Conservation (phyloP, 768 basidiomycete species). For the Leccinum disarticulatum region DNA sequence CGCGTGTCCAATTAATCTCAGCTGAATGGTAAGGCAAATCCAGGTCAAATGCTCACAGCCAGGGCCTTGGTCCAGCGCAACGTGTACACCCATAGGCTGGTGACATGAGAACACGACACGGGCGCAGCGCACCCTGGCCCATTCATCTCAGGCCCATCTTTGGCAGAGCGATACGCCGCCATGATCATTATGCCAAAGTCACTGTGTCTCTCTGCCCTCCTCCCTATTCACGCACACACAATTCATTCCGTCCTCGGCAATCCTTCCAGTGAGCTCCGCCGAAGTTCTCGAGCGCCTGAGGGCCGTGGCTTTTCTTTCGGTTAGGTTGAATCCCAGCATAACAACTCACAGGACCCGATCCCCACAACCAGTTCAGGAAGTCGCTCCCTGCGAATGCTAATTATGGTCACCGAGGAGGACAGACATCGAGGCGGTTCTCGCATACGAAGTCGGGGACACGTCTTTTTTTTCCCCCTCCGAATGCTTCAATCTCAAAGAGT, state of each 20-base stretch:
- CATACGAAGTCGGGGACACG: slow-evolving; percentile 8
- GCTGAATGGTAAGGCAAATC: slow-evolving; percentile 10
- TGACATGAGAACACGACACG: slow-evolving; percentile 27
- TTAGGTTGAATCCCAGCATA: slow-evolving; percentile 21
- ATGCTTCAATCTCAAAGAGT: slow-evolving; percentile 17
- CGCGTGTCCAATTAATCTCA: slow-evolving; percentile 11
- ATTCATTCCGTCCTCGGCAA: slow-evolving; percentile 10
- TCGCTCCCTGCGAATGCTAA: slow-evolving; percentile 17
- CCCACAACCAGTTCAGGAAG: slow-evolving; percentile 18
- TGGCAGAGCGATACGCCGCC: slow-evolving; percentile 10
- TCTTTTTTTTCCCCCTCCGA: slow-evolving; percentile 15
- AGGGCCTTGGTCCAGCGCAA: slow-evolving; percentile 7
- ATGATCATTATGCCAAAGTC: slow-evolving; percentile 15
- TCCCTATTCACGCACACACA: slow-evolving; percentile 10
- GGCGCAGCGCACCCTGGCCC: slow-evolving; percentile 15
- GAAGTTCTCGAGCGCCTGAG: slow-evolving; percentile 17
- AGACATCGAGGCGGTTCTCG: slow-evolving; percentile 17
- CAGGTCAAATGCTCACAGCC: slow-evolving; percentile 20
- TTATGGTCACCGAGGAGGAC: slow-evolving; percentile 25
- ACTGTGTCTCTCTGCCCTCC: slow-evolving; percentile 6
- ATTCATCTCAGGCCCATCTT: slow-evolving; percentile 17
- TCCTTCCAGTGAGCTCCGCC: slow-evolving; percentile 8
- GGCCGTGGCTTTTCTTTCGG: slow-evolving; percentile 25
- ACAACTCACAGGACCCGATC: slow-evolving; percentile 17
- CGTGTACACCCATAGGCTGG: slow-evolving; percentile 14